Percentiles rank a stretch among this genome's conserved stretches.
Conservation (phyloP, 1,139 yeast species). For the Meyerozyma smithsonii region DNA sequence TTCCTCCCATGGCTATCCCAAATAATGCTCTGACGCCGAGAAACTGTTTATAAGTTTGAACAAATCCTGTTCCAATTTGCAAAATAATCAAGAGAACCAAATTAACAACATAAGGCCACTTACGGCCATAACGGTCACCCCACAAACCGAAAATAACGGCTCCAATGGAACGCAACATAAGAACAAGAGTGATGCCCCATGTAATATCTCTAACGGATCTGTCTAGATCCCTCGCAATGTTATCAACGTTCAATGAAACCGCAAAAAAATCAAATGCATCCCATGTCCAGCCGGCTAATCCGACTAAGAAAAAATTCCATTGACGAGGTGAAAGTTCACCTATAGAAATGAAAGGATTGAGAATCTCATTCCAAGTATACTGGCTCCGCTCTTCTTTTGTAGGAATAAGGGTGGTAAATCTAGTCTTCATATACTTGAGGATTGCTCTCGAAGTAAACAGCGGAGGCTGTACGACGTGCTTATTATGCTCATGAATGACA, state of each 20-base stretch:
- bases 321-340: constrained; percentile 7
- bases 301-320: constrained; percentile 10
- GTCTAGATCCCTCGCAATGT: constrained; percentile 8
- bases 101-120: constrained; percentile 10
- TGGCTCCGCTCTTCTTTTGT: constrained; percentile 7
- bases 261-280: constrained; percentile 12
- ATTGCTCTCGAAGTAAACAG: constrained; percentile 23
- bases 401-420: constrained; percentile 11
- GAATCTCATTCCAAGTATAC: constrained; percentile 8
- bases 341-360: constrained; percentile 10
- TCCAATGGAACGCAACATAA: constrained; percentile 12
- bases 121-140: constrained; percentile 11
- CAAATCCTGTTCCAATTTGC: constrained; percentile 10
- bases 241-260: constrained; percentile 8
- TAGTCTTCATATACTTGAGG: constrained; percentile 15
- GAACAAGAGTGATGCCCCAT: constrained; percentile 12
- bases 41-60: constrained; percentile 23
- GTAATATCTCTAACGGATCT: constrained; percentile 8
- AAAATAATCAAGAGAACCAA: constrained; percentile 8
- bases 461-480: constrained; percentile 31
- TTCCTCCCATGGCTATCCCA: constrained; percentile 43
- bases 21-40: constrained; percentile 38
- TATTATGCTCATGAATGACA: constrained; percentile 19
- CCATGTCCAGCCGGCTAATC: constrained; percentile 12
- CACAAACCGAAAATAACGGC: constrained; percentile 10